A percentile compares a stretch with the other conserved stretches of the same genome.
Conservation (phyloP, 768 basidiomycete species). For the Agrocybe chaxingu region DNA sequence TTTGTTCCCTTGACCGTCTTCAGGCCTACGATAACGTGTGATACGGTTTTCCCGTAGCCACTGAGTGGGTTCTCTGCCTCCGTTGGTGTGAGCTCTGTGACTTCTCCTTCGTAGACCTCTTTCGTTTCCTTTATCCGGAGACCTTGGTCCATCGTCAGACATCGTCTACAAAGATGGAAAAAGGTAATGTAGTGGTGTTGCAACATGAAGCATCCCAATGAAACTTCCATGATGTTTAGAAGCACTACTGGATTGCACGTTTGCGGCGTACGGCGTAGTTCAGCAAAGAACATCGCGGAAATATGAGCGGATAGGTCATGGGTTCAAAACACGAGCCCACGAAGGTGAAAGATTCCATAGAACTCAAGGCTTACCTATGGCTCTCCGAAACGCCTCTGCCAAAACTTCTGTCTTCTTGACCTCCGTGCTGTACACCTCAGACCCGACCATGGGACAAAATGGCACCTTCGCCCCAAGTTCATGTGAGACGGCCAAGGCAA, state of each 20-base stretch:
- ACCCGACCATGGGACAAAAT: constrained; percentile 98
- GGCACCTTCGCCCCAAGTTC: constrained; percentile 94
- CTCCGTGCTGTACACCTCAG: constrained; percentile 94
- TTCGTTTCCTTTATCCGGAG: constrained; percentile 99
- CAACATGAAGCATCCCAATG: no score
- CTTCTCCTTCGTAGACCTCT: constrained; percentile 97
- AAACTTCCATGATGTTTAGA: no score
- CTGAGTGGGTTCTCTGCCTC: constrained; percentile 97
- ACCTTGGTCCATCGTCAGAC: constrained; percentile 41
- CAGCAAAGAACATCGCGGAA: not conserved
- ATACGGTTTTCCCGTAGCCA: constrained; percentile 97
- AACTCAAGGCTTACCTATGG: constrained; percentile 72
- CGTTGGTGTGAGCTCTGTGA: constrained; percentile 93
- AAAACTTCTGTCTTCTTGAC: constrained; percentile 99
- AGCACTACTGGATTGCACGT: no score
- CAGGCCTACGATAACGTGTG: constrained; percentile 94
- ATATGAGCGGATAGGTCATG: not conserved
- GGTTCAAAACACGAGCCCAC: not conserved
- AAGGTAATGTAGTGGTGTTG: not conserved
- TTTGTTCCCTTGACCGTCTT: constrained; percentile 94
- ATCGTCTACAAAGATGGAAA: not conserved
- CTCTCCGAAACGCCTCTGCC: constrained; percentile 90
- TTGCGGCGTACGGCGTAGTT: no score
- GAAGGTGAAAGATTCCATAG: constrained; percentile 8
- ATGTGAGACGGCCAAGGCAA: constrained; percentile 92